Evolutionary conservation across 768 basidiomycete genomes (phyloP), one percentile per base, ranked within the genome.

Genomic region (Mycena rebaudengoi): DNA sequence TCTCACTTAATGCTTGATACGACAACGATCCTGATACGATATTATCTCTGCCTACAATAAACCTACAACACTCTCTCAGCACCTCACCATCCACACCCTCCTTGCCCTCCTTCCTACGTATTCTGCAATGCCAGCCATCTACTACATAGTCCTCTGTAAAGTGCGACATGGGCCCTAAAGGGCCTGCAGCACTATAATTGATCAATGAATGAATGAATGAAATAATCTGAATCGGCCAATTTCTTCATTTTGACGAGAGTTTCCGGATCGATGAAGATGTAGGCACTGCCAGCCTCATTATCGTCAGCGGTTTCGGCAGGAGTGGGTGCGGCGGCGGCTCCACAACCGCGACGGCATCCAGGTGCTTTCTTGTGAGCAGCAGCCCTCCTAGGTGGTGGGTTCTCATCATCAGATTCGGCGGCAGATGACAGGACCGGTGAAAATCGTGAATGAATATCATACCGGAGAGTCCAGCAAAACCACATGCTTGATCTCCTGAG

Each of bases 191-290:
- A n/a, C n/a, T n/a, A n/a, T n/a, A n/a, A n/a, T n/a, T n/a, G n/a
- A n/a, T n/a, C n/a, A n/a, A n/a, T n/a, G n/a, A n/a, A n/a, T n/a
- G n/a, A n/a, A n/a, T n/a, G n/a, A 32, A 59, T 49, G 25, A 59
- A 49, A 50, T 50, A 49, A 16, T 57, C 44, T 12, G 43, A 35
- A 37, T 57, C 44, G 8, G 43, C 54, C 7, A 32, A 56, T 45
- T 56, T 56, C 41, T 56, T 45, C 2, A 44, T 56, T 56, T 44
- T 45, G 14, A 45, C 54, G 20, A 45, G 53, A 44, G 28, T 44
- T 56, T 45, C 43, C 23, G 54, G 54, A 25, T 45, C 18, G 29
- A 45, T 56, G 32, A 56, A 56, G 32, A 56, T 11, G 13, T 45
- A 56, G 30, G 13, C 53, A 43, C 41, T 44, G 28, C 52, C 40